Evolutionary conservation across 805 yeast species (phyloP).

Genomic region (Hanseniaspora meyeri): DNA sequence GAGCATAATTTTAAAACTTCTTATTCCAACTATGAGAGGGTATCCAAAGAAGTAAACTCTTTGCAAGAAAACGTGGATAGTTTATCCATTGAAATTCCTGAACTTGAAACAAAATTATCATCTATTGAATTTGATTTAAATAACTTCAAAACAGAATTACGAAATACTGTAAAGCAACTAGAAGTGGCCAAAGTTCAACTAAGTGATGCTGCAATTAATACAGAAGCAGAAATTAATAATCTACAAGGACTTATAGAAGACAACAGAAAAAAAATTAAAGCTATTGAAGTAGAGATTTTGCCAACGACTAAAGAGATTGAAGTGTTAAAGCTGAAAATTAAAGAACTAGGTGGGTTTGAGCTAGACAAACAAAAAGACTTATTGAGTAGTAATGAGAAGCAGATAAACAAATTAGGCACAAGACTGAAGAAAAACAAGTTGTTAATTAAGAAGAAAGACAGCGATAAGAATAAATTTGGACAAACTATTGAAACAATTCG

Average conservation of each 20-base stretch:
- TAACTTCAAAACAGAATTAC: conserved; percentile 23
- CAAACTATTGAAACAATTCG: not conserved
- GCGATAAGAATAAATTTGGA: conserved; percentile 45
- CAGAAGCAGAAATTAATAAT: conserved; percentile 14
- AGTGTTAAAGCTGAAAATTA: conserved; percentile 57
- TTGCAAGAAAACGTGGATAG: conserved; percentile 49
- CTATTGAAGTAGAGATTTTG: conserved; percentile 37
- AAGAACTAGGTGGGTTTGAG: conserved; percentile 85
- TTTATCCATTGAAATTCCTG: conserved; percentile 56
- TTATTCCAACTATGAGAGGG: conserved; percentile 43
- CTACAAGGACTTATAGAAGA: conserved; percentile 17
- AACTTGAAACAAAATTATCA: conserved; percentile 48
- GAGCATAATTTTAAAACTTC: conserved; percentile 39
- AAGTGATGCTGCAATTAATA: conserved; percentile 24
- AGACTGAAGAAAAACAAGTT: conserved; percentile 47
- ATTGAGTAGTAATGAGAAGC: conserved; percentile 62
- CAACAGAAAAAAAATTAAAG: conserved; percentile 31
- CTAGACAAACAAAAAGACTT: conserved; percentile 67
- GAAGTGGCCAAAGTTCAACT: conserved; percentile 35
- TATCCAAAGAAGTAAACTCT: conserved; percentile 39
- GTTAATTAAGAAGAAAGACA: conserved; percentile 47
- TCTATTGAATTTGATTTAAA: conserved; percentile 44
- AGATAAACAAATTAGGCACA: conserved; percentile 46
- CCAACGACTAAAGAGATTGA: conserved; percentile 40
- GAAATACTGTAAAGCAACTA: conserved; percentile 44